Evolutionary conservation across 805 yeast genomes (phyloP).

Genomic region (Kluyveromyces siamensis): DNA sequence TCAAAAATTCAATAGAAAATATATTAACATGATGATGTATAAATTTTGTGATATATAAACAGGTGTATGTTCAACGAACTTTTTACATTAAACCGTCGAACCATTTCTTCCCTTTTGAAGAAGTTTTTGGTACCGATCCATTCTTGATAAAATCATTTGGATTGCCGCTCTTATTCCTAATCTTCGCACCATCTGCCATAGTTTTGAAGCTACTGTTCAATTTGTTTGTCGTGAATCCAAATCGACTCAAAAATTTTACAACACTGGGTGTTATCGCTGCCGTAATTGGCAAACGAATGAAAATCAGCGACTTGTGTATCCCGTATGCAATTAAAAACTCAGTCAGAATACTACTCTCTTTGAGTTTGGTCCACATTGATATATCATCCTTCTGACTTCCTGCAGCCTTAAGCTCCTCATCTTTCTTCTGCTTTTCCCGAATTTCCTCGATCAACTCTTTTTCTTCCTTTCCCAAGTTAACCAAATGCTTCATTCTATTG

Average conservation of each 20-base stretch:
- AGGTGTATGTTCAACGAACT: background rate
- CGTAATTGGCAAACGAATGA: constrained; percentile 79
- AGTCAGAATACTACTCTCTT: constrained; percentile 48
- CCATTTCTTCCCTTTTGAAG: constrained; percentile 24
- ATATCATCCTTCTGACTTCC: constrained; percentile 8
- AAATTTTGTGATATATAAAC: background rate
- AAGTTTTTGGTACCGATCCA: constrained; percentile 42
- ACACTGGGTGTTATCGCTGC: constrained; percentile 86
- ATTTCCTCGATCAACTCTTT: constrained; percentile 33
- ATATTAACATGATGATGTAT: background rate
- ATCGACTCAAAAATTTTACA: constrained; percentile 51
- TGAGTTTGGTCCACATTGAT: constrained; percentile 21
- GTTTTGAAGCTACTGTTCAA: constrained; percentile 35
- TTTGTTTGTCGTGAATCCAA: constrained; percentile 67
- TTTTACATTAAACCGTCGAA: constrained; percentile 25
- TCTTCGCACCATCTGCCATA: constrained; percentile 29
- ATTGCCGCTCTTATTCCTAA: constrained; percentile 23
- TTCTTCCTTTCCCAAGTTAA: constrained; percentile 53
- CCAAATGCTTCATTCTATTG: constrained; percentile 43
- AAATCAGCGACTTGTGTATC: constrained; percentile 76
- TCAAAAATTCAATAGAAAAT: too few relatives aligned
- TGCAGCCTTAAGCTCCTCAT: constrained; percentile 14
- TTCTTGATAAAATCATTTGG: constrained; percentile 32
- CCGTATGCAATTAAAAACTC: constrained; percentile 91
- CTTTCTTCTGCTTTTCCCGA: constrained; percentile 21